A percentile compares a stretch with the other conserved stretches of the same genome.
Conservation (phyloP, 768 basidiomycete genomes). For the Boletus rubropictus region DNA sequence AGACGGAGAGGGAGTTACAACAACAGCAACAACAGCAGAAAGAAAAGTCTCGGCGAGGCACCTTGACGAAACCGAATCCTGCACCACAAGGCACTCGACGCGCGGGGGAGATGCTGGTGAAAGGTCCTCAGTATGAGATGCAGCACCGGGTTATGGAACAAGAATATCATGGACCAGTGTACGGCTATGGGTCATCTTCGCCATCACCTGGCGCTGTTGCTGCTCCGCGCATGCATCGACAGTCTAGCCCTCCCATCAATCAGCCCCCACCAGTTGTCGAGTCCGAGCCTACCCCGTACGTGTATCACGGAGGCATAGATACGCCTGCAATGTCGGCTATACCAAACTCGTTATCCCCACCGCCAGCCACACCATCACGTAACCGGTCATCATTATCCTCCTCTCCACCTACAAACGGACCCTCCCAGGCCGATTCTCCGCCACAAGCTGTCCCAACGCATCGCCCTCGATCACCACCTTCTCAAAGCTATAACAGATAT, state of each 20-base stretch:
- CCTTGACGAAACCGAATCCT: slow-evolving; percentile 62
- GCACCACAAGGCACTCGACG: slow-evolving; percentile 47
- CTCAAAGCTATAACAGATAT: slow-evolving; percentile 35
- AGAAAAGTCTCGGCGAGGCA: slow-evolving; percentile 38
- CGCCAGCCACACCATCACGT: slow-evolving; percentile 21
- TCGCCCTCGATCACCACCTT: slow-evolving; percentile 54
- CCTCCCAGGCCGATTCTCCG: slow-evolving; percentile 14
- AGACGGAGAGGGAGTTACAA: slow-evolving; percentile 28
- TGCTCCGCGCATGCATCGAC: slow-evolving; percentile 22
- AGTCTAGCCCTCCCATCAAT: slow-evolving; percentile 23
- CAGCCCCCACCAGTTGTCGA: slow-evolving; percentile 27
- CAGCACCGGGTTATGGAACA: slow-evolving; percentile 92
- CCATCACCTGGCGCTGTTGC: slow-evolving; percentile 19
- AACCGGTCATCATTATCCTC: slow-evolving; percentile 29
- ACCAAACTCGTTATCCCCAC: slow-evolving; percentile 16
- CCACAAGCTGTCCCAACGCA: slow-evolving; percentile 30
- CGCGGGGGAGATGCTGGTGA: slow-evolving; percentile 80
- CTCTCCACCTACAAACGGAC: slow-evolving; percentile 28
- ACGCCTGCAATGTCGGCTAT: slow-evolving; percentile 47
- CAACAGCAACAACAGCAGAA: slow-evolving; percentile 36
- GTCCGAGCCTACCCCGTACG: slow-evolving; percentile 26
- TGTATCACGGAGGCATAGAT: slow-evolving; percentile 27
- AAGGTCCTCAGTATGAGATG: slow-evolving; percentile 89
- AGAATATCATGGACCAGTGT: slow-evolving; percentile 53
- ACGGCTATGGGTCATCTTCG: slow-evolving; percentile 24